Conservation (phyloP, 306 rosid species). For the Vigna mungo region DNA sequence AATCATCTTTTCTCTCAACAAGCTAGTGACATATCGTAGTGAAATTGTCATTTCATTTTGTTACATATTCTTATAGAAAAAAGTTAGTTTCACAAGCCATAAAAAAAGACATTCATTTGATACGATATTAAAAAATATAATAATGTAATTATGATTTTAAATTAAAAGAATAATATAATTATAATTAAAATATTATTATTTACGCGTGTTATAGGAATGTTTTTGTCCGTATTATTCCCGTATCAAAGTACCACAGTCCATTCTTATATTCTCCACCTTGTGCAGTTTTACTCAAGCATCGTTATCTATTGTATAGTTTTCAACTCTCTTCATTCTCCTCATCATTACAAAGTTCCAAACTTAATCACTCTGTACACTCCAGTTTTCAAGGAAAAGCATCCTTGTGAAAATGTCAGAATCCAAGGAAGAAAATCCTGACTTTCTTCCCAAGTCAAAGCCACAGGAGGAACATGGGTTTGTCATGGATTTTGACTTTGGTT, state of each 20-base stretch:
- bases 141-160: too few species aligned
- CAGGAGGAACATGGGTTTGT: conserved; percentile 33
- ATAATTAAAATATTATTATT: too few species aligned
- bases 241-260: too few species aligned
- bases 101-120: too few species aligned
- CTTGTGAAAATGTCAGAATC: conserved; percentile 59
- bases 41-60: conserved; percentile 14
- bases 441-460: conserved; percentile 56
- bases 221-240: too few species aligned
- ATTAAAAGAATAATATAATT: too few species aligned
- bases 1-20: conserved; percentile 29
- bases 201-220: too few species aligned
- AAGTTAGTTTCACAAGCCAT: too few species aligned
- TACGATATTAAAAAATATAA: too few species aligned
- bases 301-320: not conserved
- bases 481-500: conserved; percentile 79
- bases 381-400: conserved; percentile 18
- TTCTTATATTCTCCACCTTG: conserved; percentile 27
- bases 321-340: not conserved
- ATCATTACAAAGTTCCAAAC: conserved; percentile 29
- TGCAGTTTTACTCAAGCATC: conserved; percentile 27
- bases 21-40: not conserved
- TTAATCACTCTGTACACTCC: not conserved
- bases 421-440: conserved; percentile 49
- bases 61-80: conserved; percentile 30